phyloP scores from a whole-genome alignment of 164 flowering plant genomes.

The Chimonanthus praecox region DNA sequence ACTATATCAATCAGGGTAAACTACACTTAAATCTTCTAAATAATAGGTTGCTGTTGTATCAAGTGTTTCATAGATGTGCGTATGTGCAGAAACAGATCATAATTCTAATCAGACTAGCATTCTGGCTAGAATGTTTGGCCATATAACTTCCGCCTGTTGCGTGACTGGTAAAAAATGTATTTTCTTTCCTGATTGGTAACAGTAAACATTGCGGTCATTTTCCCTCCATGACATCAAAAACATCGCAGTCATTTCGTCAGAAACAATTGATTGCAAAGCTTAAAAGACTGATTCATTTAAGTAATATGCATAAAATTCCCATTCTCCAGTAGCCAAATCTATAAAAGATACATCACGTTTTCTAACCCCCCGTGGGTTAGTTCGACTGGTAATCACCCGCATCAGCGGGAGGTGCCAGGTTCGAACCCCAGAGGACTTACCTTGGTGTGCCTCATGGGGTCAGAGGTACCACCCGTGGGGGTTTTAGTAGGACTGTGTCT shows the following conservation, averaged over 20 bases:
- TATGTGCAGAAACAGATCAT: not conserved
- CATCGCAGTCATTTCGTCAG: not conserved
- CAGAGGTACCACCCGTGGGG: too few species aligned
- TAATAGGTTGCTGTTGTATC: not conserved
- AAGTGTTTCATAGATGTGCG: not conserved
- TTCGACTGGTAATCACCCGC: too few species aligned
- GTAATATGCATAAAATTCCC: not conserved
- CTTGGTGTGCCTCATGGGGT: too few species aligned
- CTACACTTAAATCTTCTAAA: not conserved
- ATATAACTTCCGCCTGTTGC: not conserved
- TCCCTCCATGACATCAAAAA: too few species aligned
- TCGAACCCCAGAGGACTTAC: too few species aligned
- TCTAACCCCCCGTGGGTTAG: too few species aligned
- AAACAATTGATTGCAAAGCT: not conserved
- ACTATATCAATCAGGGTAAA: not conserved
- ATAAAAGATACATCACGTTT: too few species aligned
- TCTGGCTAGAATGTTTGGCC: not conserved
- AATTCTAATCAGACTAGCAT: not conserved
- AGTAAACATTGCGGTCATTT: too few species aligned
- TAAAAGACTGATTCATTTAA: not conserved
- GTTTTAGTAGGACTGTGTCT: too few species aligned
- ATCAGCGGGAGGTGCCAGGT: too few species aligned
- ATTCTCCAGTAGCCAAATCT: not conserved
- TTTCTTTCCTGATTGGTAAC: too few species aligned
- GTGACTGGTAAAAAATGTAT: not conserved